These are phyloP conservation scores for slime mould (Dictyostelium discoideum) DNA, from an alignment of 78 protist genomes.

Conservation along the genomic window DNA sequence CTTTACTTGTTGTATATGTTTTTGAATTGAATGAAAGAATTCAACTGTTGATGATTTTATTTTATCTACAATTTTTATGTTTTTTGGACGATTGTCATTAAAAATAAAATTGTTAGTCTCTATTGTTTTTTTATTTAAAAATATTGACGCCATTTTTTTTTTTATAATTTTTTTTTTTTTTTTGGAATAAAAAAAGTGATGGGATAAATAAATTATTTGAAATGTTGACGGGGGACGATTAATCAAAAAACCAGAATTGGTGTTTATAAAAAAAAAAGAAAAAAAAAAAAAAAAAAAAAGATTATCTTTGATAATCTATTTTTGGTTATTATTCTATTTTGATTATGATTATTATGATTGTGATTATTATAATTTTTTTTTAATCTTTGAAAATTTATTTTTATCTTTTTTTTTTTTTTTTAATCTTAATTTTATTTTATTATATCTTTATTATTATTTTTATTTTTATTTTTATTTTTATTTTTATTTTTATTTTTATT, in stretches of 20 bases:
- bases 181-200: neutral
- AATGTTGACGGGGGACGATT: neutral
- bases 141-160: neutral
- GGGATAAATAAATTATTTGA: neutral
- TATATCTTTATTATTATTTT: too few species aligned
- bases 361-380: too few species aligned
- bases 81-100: neutral
- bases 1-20: neutral
- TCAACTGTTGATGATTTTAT: neutral
- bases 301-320: neutral
- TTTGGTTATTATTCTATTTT: too few species aligned
- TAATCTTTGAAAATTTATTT: too few species aligned
- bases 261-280: neutral
- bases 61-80: neutral
- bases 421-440: neutral
- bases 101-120: conserved; percentile 12
- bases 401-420: neutral
- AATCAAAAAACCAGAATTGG: neutral
- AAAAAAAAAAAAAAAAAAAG: too few species aligned
- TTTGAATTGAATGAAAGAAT: neutral
- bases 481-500: too few species aligned
- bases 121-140: neutral
- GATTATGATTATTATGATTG: too few species aligned
- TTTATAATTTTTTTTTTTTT: neutral
- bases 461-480: too few species aligned